phyloP scores from a whole-genome alignment of 106 monocot genomes.

The Dioscorea alata region DNA sequence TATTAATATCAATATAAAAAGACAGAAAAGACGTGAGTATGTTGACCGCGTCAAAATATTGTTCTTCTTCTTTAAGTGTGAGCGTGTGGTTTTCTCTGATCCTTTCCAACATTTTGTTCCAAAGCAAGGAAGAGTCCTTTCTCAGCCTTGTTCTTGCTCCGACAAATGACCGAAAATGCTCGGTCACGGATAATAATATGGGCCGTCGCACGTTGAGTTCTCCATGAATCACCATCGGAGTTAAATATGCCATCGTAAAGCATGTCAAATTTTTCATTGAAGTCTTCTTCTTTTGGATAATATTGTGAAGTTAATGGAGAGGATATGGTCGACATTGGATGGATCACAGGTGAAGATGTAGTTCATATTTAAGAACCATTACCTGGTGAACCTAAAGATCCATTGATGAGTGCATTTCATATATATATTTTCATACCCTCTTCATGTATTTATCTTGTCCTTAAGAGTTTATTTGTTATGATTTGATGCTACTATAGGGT shows the following conservation, averaged over 20 bases:
- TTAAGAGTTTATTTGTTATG: too few species aligned
- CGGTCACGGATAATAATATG: constrained; percentile 18
- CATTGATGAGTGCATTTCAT: too few species aligned
- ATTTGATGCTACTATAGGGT: too few species aligned
- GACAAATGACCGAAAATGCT: constrained; percentile 20
- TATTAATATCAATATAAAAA: too few species aligned
- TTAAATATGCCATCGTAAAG: constrained; percentile 45
- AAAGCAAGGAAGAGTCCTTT: constrained; percentile 22
- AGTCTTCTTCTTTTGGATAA: constrained; percentile 46
- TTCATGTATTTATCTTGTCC: too few species aligned
- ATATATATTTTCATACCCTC: too few species aligned
- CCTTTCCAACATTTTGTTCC: too few species aligned
- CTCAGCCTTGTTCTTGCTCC: constrained; percentile 33
- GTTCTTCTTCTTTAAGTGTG: too few species aligned
- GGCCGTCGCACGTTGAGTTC: constrained; percentile 18
- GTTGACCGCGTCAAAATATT: too few species aligned
- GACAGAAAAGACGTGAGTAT: too few species aligned
- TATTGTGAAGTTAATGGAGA: constrained; percentile 31
- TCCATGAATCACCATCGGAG: constrained; percentile 39
- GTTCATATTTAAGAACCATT: constrained; percentile 7
- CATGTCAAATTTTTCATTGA: constrained; percentile 38
- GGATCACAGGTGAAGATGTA: constrained; percentile 24
- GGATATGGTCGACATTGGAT: constrained; percentile 38
- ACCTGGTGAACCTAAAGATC: neutral
- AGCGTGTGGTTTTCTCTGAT: too few species aligned